Evolutionary conservation across 441 rosid genomes (phyloP), one percentile per base, ranked within the genome.

Genomic region (Adansonia madagascariensis): DNA sequence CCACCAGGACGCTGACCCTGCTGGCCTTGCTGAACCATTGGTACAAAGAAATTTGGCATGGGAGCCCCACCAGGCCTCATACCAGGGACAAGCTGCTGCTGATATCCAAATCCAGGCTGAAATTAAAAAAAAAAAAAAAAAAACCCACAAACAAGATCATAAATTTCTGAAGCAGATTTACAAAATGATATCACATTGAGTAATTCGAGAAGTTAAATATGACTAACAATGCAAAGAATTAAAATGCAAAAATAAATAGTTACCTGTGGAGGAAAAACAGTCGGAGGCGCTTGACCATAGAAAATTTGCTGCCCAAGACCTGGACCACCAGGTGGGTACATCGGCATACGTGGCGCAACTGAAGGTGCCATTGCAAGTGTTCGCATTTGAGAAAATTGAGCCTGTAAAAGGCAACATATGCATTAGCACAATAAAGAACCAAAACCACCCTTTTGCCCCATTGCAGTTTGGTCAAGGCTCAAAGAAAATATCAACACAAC

Each of bases 371-470:
- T 87, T 46, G 83, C 79, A 5, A 85, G 59, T 0, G 94, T 90
- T 55, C 91, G 85, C 91, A 89, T 84, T 77, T 91, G 94, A 8
- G 92, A 85, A 85, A 91, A 91, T 49, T 91, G 94, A 31, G 87
- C 89, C 94, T 91, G 80, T 70, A 69, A 14, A 47, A 49, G 8
- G 43, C 35, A 49, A 44, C n/a, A 61, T 47, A 74, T 17, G 39
- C 24, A 52, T 57, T 44, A 41, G 41, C 44, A 50, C 9, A 70
- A 6, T 6, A 74, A 20, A 22, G 22, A 68, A 22, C 47, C 6
- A 22, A 47, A 69, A 71, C 47, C 44, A 53, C 31, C 73, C 57
- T 71, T 31, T 71, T 31, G 14, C 49, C 4, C n/a, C 2, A 6
- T 8, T 52, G 39, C 43, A 12, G 14, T 14, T n/a, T 15, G 22